phyloP scores from a whole-genome alignment of 2,329 filamentous ascomycete species.

The Colletotrichum cereale region DNA sequence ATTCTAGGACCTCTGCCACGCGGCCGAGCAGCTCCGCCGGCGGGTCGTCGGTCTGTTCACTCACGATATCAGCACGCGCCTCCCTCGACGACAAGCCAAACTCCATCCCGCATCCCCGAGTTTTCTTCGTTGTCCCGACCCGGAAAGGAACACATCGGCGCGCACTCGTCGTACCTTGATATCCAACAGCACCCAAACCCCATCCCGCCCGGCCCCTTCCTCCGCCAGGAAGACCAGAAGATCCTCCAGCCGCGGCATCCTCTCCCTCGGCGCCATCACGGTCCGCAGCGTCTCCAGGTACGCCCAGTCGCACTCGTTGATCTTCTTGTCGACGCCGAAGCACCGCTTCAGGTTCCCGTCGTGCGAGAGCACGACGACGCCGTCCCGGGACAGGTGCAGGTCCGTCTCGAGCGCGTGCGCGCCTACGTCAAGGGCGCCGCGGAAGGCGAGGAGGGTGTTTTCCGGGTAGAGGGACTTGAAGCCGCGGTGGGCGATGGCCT shows the following conservation, averaged over 20 bases:
- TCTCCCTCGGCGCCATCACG: conserved; percentile 73
- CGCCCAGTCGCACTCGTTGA: conserved; percentile 82
- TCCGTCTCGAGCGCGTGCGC: conserved; percentile 91
- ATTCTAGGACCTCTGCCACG: conserved; percentile 73
- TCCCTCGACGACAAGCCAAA: neutral
- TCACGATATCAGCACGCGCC: conserved; percentile 1
- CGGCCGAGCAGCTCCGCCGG: conserved; percentile 77
- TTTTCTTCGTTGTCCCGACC: neutral
- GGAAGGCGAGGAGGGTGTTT: conserved; percentile 86
- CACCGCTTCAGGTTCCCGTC: conserved; percentile 84
- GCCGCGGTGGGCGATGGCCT: conserved; percentile 83
- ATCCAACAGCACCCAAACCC: conserved; percentile 87
- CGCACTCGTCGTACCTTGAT: conserved; percentile 74
- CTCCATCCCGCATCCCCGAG: neutral
- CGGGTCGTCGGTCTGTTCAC: conserved; percentile 73
- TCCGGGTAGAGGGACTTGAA: conserved; percentile 85
- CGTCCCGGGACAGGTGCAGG: conserved; percentile 84
- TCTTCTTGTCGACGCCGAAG: conserved; percentile 79
- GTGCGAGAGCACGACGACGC: conserved; percentile 87
- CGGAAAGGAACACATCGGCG: neutral
- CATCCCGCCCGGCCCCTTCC: conserved; percentile 71
- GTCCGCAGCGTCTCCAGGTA: conserved; percentile 79
- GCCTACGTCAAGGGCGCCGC: conserved; percentile 78
- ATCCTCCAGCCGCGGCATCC: conserved; percentile 81
- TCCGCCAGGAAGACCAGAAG: conserved; percentile 78